Evolutionary conservation across 192 early-diverging fungal genomes (phyloP).

Genomic region (Chytriomyces confervae): DNA sequence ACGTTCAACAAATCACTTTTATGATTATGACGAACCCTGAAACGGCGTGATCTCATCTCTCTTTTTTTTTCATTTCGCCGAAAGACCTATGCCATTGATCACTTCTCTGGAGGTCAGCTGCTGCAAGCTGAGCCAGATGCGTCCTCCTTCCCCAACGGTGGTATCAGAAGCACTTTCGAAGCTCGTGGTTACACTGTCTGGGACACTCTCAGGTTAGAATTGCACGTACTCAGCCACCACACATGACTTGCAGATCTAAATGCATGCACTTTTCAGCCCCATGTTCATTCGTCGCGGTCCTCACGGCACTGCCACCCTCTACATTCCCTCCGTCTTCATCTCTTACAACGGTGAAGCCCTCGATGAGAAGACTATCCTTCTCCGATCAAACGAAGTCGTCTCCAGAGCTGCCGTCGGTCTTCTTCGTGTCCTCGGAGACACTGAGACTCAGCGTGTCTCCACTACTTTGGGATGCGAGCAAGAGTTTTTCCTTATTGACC

Average conservation of each 20-base stretch:
- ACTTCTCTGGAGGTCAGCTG: constrained; percentile 94
- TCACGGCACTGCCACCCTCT: constrained; percentile 88
- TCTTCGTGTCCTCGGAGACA: constrained; percentile 77
- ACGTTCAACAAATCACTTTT: constrained; percentile 12
- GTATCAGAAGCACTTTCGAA: constrained; percentile 97
- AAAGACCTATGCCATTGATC: constrained; percentile 76
- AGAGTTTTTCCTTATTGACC: constrained; percentile 98
- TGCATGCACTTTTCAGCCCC: constrained; percentile 60
- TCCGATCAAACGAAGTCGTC: constrained; percentile 86
- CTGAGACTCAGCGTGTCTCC: constrained; percentile 77
- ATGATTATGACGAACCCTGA: background rate
- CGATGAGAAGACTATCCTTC: constrained; percentile 96
- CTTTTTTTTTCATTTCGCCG: background rate
- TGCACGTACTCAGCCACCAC: background rate
- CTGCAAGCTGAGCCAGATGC: constrained; percentile 98
- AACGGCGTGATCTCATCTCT: constrained; percentile 30
- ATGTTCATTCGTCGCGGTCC: constrained; percentile 94
- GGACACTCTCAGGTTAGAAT: constrained; percentile 78
- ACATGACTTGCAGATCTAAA: background rate
- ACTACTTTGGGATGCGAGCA: constrained; percentile 96
- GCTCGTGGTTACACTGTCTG: constrained; percentile 99
- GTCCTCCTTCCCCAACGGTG: constrained; percentile 97
- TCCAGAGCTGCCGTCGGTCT: constrained; percentile 80
- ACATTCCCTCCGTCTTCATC: constrained; percentile 97
- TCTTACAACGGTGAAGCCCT: constrained; percentile 98